phyloP scores from a whole-genome alignment of 495 filamentous ascomycete genomes.

The Pseudoneurospora amorphoporcata region DNA sequence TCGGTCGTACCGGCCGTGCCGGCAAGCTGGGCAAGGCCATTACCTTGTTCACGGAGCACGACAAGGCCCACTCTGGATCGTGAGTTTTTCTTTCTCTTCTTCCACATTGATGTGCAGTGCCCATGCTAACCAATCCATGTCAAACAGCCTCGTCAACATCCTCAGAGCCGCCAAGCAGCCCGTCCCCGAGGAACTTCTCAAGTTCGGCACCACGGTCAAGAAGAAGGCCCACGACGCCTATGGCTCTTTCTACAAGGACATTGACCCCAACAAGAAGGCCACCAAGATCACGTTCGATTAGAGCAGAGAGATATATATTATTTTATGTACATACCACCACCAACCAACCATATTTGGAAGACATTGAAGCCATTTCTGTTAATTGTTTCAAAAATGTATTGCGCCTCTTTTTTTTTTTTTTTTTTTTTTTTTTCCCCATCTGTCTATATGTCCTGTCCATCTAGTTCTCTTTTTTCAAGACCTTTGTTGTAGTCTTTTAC shows the following conservation, averaged over 20 bases:
- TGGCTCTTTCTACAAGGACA: constrained; percentile 85
- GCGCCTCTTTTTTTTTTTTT: too few relatives aligned
- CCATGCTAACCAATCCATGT: neutral
- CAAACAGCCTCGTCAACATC: constrained; percentile 66
- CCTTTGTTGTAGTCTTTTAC: constrained; percentile 14
- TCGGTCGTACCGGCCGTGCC: constrained; percentile 87
- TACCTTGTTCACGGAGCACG: constrained; percentile 88
- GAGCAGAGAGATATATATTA: constrained; percentile 13
- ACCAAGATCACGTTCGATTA: constrained; percentile 93
- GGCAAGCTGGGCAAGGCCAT: constrained; percentile 84
- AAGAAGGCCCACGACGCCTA: constrained; percentile 93
- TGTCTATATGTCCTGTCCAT: neutral
- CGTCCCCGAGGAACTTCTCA: constrained; percentile 78
- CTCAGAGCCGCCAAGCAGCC: constrained; percentile 79
- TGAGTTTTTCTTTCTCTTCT: neutral
- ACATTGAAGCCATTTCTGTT: constrained; percentile 1
- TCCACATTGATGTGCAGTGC: too few relatives aligned
- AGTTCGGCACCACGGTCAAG: constrained; percentile 97
- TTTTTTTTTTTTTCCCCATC: neutral
- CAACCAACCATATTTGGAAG: neutral
- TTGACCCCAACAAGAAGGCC: constrained; percentile 63
- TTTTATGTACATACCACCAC: neutral
- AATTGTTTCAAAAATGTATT: too few relatives aligned
- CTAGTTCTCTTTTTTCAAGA: too few relatives aligned
- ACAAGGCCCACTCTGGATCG: constrained; percentile 80